Evolutionary conservation across 192 early-diverging fungal genomes (phyloP), one percentile per base, ranked within the genome.

Genomic region (Podila verticillata): DNA sequence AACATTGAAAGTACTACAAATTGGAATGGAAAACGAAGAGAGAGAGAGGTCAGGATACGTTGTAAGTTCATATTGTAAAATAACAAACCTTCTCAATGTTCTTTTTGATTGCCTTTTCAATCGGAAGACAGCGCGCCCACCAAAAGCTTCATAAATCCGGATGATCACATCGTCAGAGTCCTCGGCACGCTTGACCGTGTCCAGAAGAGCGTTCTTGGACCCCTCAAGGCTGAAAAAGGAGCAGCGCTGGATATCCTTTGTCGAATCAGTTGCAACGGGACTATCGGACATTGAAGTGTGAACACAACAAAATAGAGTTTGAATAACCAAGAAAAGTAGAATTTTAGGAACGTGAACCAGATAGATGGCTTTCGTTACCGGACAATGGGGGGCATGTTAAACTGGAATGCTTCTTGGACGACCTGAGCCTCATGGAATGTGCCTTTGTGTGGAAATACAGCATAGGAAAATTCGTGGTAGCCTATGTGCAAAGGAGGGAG

Each of bases 131-230:
- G 92, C 93, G 22, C 93, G 93, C 1, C 96, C 96, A 28, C 98
- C 97, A 78, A 91, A 95, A 1, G 96, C 89, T 83, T 99, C 97
- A 72, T 96, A 97, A 29, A 99, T 66, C 34, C 98, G 85, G 24
- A 99, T 64, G 47, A 99, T 79, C 13, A 99, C 71, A 36, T 86
- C 81, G n/a, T 89, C 80, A 6, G 85, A 63, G 59, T 93, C 89
- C 75, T 99, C 97, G 3, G 98, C 93, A 12, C 86, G 74, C 83
- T 99, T 99, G 70, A 99, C 84, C 0, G 95, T 94, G 68, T 99
- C 97, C 57, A 99, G 75, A 22, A 99, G 89, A 19, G 98, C 87
- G 65, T 95, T 97, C n/a, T 83, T 73, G 26, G 85, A 83, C 29
- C 81, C 79, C 49, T 84, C 75, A 59, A 87, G 60, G 20, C 63